Evolutionary conservation across 108 stramenopile genomes (phyloP).

Genomic region (Schizochytrium sp.): DNA sequence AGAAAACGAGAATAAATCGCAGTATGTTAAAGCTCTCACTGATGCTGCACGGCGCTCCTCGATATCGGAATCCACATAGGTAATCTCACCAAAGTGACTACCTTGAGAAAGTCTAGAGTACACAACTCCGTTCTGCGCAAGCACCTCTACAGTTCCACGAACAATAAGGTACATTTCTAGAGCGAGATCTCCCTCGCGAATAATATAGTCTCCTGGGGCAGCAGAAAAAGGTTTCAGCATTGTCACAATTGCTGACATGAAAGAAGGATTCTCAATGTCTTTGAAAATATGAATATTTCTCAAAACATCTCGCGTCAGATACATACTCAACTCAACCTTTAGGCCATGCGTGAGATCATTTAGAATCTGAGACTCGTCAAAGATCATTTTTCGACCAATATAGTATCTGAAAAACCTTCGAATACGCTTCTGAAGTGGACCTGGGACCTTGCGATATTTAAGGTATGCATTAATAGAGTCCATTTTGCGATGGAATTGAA

Average conservation of each 20-base stretch:
- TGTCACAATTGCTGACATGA: conserved; percentile 52
- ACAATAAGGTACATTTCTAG: conserved; percentile 54
- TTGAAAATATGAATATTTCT: conserved; percentile 56
- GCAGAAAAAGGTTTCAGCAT: conserved; percentile 58
- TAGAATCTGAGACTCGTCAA: conserved; percentile 52
- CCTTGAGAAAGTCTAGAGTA: conserved; percentile 31
- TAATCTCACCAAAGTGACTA: conserved; percentile 46
- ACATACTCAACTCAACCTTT: conserved; percentile 55
- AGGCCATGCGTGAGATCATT: conserved; percentile 48
- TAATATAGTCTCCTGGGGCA: conserved; percentile 46
- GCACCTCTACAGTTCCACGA: conserved; percentile 52
- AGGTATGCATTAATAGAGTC: conserved; percentile 56
- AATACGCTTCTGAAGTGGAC: not conserved
- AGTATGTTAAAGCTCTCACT: conserved; percentile 34
- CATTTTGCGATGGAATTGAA: conserved; percentile 53
- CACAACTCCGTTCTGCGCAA: conserved; percentile 16
- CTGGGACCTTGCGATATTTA: conserved; percentile 58
- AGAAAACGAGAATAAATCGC: conserved; percentile 59
- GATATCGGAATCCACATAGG: conserved; percentile 32
- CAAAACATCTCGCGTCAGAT: conserved; percentile 38
- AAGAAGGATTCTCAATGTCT: conserved; percentile 40
- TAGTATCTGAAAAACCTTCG: conserved; percentile 43
- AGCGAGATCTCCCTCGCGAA: conserved; percentile 54
- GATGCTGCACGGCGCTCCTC: conserved; percentile 56
- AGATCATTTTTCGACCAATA: conserved; percentile 51